Percentiles rank a stretch among this genome's conserved stretches.
Conservation (phyloP, 2,329 filamentous ascomycete genomes). For the Plenodomus tracheiphilus region DNA sequence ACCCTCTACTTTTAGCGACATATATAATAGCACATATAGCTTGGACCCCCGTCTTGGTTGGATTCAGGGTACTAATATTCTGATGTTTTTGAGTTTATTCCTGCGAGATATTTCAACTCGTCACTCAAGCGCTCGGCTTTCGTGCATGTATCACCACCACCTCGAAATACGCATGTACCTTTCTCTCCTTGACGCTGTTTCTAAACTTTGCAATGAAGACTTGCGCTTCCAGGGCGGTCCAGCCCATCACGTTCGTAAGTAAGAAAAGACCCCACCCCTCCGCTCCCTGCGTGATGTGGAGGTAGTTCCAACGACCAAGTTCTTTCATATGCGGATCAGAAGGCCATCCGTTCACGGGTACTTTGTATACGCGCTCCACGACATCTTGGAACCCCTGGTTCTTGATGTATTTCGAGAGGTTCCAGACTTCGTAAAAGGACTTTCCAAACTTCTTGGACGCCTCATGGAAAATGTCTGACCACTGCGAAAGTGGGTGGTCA, state of each 20-base stretch:
- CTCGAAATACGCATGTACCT: constrained; percentile 38
- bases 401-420: constrained; percentile 28
- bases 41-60: neutral
- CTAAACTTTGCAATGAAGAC: constrained; percentile 44
- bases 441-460: constrained; percentile 26
- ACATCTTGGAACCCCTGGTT: constrained; percentile 33
- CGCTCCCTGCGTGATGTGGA: constrained; percentile 32
- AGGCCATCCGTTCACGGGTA: constrained; percentile 35
- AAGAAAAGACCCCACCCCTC: constrained; percentile 36
- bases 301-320: constrained; percentile 36
- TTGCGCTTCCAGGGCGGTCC: constrained; percentile 50
- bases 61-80: neutral
- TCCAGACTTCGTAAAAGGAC: constrained; percentile 32
- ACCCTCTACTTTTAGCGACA: neutral
- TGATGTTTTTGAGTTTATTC: neutral
- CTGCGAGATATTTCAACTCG: no score
- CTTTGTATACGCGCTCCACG: constrained; percentile 31
- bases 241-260: constrained; percentile 33
- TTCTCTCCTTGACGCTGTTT: constrained; percentile 35
- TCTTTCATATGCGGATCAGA: constrained; percentile 37
- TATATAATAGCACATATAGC: neutral
- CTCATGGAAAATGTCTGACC: constrained; percentile 32
- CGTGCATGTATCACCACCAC: constrained; percentile 21
- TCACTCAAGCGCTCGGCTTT: constrained; percentile 6
- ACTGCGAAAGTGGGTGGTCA: constrained; percentile 33